Evolutionary conservation across 805 yeast species (phyloP), one percentile per base, ranked within the genome.

Genomic region (Ogataea angusta): DNA sequence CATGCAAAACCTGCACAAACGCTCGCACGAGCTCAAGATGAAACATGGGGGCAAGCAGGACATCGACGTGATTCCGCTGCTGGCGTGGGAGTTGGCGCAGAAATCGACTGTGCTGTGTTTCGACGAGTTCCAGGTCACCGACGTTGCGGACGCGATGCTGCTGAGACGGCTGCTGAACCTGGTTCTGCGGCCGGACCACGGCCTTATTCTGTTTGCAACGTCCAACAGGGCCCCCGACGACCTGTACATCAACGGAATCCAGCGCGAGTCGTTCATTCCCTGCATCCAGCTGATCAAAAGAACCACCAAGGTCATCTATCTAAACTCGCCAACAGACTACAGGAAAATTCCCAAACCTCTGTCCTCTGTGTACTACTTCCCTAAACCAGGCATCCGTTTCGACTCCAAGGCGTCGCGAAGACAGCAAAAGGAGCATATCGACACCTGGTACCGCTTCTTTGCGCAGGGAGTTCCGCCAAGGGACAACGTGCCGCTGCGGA

Each of bases 141-240:
- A 93, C 62, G 97, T 93, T 22, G 99, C 98, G 0, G 99, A 93
- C 63, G 99, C 99, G 2, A 93, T 93, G 98, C 71, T 93, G 24
- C 70, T 93, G 30, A 76, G 99, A 48, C 71, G 96, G 36, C 67
- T 90, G 28, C 57, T 87, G 29, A 76, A 78, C 53, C 63, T 78
- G 27, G 70, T 86, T n/a, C 64, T 90, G 42, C 75, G 83, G 33
- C 77, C 81, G 0, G 76, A 82, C 38, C 83, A 84, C 55, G 98
- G 98, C 1, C 81, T 90, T 16, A 80, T 90, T 2, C 66, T 93
- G 8, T 90, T 93, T 68, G 90, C 96, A 19, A 93, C 99, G 1
- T 88, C 96, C 6, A 93, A 93, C 63, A 78, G 99, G 53, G 90
- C 90, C 1, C 99, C 99, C 0, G 93, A 85, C 61, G 96, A 89